These are phyloP conservation scores for Bipolaris oryzae DNA, from an alignment of 2,329 filamentous ascomycete genomes.

Conservation along the genomic window DNA sequence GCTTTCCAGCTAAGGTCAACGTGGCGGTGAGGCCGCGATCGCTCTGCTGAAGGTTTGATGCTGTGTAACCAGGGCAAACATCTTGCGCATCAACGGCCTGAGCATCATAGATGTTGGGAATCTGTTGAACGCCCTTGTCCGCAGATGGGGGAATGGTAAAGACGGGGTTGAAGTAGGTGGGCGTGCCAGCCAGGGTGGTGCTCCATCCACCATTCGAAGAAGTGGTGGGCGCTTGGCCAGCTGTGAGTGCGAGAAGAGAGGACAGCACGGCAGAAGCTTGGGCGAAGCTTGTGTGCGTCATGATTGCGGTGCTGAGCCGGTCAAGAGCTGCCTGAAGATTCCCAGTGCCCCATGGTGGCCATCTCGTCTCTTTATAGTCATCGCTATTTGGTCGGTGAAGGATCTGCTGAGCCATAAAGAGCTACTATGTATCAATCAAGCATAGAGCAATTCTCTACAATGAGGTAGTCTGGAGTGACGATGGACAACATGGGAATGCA, in stretches of 20 bases:
- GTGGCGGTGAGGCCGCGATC: slow-evolving; percentile 58
- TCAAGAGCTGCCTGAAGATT: slow-evolving; percentile 14
- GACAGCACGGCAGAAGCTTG: slow-evolving; percentile 31
- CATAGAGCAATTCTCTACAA: slow-evolving; percentile 17
- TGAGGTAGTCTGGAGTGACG: slow-evolving; percentile 19
- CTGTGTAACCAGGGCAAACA: slow-evolving; percentile 67
- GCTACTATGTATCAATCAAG: background rate
- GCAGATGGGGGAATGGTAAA: slow-evolving; percentile 49
- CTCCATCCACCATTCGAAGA: slow-evolving; percentile 29
- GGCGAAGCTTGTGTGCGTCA: slow-evolving; percentile 35
- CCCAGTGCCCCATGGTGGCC: background rate
- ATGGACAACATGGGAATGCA: slow-evolving; percentile 10
- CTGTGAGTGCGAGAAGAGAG: slow-evolving; percentile 32
- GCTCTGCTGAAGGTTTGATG: slow-evolving; percentile 56
- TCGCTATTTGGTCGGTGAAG: background rate
- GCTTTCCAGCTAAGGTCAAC: slow-evolving; percentile 58
- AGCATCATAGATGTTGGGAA: slow-evolving; percentile 70
- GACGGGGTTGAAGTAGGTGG: slow-evolving; percentile 37
- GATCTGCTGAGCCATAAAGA: slow-evolving; percentile 4
- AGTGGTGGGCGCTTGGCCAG: slow-evolving; percentile 27
- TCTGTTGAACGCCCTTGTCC: slow-evolving; percentile 39
- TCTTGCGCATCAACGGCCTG: slow-evolving; percentile 66
- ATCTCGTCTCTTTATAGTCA: slow-evolving; percentile 6
- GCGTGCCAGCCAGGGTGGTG: slow-evolving; percentile 35
- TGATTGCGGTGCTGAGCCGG: slow-evolving; percentile 23